These are phyloP conservation scores for Cryphonectria parasitica DNA, from an alignment of 2,329 filamentous ascomycete species.

Conservation along the genomic window DNA sequence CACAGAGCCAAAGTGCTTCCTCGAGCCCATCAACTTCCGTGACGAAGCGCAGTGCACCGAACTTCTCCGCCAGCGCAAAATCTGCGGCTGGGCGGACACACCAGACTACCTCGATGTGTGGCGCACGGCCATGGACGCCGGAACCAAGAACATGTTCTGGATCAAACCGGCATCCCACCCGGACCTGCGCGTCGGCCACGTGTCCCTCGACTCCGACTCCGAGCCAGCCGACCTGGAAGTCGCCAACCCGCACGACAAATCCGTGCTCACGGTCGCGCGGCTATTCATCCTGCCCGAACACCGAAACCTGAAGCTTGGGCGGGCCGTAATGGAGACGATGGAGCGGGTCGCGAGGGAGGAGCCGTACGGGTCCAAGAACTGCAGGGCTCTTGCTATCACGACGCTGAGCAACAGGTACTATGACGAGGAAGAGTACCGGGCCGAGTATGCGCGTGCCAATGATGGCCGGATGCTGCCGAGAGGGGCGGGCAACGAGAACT, in stretches of 20 bases:
- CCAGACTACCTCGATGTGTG: slow-evolving; percentile 16
- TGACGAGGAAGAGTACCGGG: slow-evolving; percentile 28
- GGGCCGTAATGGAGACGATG: slow-evolving; percentile 25
- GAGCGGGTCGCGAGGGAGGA: slow-evolving; percentile 26
- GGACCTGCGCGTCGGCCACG: slow-evolving; percentile 21
- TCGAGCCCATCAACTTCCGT: slow-evolving; percentile 26
- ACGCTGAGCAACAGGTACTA: slow-evolving; percentile 27
- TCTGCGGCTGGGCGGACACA: slow-evolving; percentile 27
- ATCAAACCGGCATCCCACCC: slow-evolving; percentile 20
- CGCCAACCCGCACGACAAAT: slow-evolving; percentile 23
- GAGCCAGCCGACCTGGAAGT: slow-evolving; percentile 20
- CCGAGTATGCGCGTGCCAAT: slow-evolving; percentile 12
- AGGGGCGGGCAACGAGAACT: slow-evolving; percentile 25
- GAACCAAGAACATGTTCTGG: slow-evolving; percentile 23
- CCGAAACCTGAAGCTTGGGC: slow-evolving; percentile 23
- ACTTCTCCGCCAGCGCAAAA: slow-evolving; percentile 28
- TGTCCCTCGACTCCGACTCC: slow-evolving; percentile 24
- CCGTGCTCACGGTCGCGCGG: slow-evolving; percentile 19
- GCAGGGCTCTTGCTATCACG: slow-evolving; percentile 24
- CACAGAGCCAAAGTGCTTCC: slow-evolving; percentile 16
- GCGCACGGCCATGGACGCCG: slow-evolving; percentile 13
- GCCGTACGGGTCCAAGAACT: slow-evolving; percentile 30
- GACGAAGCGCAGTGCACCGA: slow-evolving; percentile 27
- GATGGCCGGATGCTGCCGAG: slow-evolving; percentile 7
- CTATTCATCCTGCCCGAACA: slow-evolving; percentile 31